A percentile compares a stretch with the other conserved stretches of the same genome.
Evolutionary conservation across 2,329 filamentous ascomycete genomes (phyloP).

Genomic region (Talaromyces sp.): DNA sequence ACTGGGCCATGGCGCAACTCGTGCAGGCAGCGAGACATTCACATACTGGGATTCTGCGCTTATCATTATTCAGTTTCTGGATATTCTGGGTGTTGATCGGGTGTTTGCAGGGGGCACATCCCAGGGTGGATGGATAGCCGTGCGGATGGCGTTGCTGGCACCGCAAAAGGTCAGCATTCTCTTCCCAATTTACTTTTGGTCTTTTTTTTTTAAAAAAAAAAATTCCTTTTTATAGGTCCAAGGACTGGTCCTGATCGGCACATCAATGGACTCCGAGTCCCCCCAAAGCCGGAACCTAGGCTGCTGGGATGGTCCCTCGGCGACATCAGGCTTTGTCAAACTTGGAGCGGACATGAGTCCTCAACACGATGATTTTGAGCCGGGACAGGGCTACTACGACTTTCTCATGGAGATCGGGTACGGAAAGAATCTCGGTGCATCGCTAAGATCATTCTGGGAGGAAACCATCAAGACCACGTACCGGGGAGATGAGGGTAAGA

Average conservation of each 20-base stretch:
- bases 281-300: conserved; percentile 36
- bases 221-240: conserved; percentile 32
- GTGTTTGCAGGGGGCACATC: conserved; percentile 44
- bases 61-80: conserved; percentile 49
- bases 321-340: conserved; percentile 29
- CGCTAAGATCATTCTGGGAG: conserved; percentile 36
- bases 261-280: conserved; percentile 45
- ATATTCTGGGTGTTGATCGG: conserved; percentile 37
- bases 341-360: conserved; percentile 29
- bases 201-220: neutral
- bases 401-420: conserved; percentile 45
- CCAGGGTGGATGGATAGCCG: conserved; percentile 49
- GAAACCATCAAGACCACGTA: conserved; percentile 40
- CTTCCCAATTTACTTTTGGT: neutral
- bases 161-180: conserved; percentile 33
- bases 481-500: conserved; percentile 42
- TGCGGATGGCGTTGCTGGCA: conserved; percentile 45
- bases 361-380: conserved; percentile 37
- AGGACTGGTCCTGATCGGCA: conserved; percentile 47
- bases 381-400: conserved; percentile 34
- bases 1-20: conserved; percentile 45
- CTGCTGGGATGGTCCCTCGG: conserved; percentile 41
- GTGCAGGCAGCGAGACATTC: conserved; percentile 31
- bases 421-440: conserved; percentile 30
- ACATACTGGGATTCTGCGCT: conserved; percentile 50